phyloP scores from a whole-genome alignment of 73 alveolate species.

The Paraurostyla sp. region DNA sequence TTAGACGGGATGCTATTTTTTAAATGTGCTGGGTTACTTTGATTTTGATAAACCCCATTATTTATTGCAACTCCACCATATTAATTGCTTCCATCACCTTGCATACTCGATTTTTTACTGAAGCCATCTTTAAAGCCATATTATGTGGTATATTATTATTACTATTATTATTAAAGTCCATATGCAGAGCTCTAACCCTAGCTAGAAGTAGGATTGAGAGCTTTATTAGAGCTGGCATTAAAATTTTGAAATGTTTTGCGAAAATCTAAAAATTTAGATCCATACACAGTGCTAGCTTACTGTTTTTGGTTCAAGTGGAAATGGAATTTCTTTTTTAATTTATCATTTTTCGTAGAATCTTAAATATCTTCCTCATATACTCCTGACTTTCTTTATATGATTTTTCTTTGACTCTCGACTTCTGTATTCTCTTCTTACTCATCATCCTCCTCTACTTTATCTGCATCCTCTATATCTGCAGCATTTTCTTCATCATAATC shows the following conservation, averaged over 20 bases:
- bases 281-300: constrained; percentile 52
- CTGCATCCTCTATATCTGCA: constrained; percentile 53
- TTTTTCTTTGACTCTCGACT: not conserved
- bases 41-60: constrained; percentile 10
- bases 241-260: constrained; percentile 49
- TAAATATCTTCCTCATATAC: not conserved
- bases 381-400: not conserved
- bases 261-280: constrained; percentile 41
- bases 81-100: not conserved
- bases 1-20: not conserved
- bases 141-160: not conserved
- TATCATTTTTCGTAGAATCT: not conserved
- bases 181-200: not conserved
- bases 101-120: constrained; percentile 7
- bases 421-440: not conserved
- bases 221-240: constrained; percentile 55
- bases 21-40: not conserved
- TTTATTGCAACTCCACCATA: not conserved
- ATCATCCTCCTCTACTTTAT: constrained; percentile 18
- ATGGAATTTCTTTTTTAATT: not conserved
- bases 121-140: constrained; percentile 32
- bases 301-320: not conserved
- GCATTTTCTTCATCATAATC: constrained; percentile 43
- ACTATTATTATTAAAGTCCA: not conserved
- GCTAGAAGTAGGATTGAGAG: not conserved